phyloP scores from a whole-genome alignment of 1,284 basidiomycete genomes.

The Papiliotrema terrestris region DNA sequence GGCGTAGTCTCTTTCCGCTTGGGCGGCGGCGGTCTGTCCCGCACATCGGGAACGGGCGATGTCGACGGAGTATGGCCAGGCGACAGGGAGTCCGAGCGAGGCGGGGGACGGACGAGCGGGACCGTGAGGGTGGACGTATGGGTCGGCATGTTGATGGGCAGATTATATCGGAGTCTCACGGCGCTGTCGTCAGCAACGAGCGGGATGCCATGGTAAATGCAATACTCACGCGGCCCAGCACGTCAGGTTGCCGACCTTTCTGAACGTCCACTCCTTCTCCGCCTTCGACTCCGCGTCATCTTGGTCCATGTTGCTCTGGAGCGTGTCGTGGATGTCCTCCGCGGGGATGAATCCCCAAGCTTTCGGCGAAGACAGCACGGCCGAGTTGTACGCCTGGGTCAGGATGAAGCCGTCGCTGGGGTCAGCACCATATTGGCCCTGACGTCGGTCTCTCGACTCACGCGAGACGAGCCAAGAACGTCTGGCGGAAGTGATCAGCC shows the following conservation, averaged over 20 bases:
- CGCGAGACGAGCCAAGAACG: conserved; percentile 22
- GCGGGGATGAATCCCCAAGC: conserved; percentile 46
- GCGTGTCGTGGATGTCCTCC: conserved; percentile 45
- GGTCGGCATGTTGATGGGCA: conserved; percentile 34
- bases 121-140: conserved; percentile 12
- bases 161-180: conserved; percentile 38
- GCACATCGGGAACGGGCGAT: background rate
- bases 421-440: background rate
- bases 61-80: background rate
- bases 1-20: conserved; percentile 3
- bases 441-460: conserved; percentile 9
- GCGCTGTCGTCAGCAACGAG: conserved; percentile 22
- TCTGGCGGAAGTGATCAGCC: conserved; percentile 1
- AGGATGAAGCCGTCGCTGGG: conserved; percentile 44
- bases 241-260: conserved; percentile 42
- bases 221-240: conserved; percentile 46
- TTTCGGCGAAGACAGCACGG: conserved; percentile 25
- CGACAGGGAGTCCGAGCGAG: conserved; percentile 2
- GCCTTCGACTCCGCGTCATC: conserved; percentile 8
- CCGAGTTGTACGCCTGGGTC: conserved; percentile 40
- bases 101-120: background rate
- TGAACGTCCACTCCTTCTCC: conserved; percentile 44
- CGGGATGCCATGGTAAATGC: background rate
- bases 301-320: conserved; percentile 10
- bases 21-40: background rate